Evolutionary conservation across 2,329 filamentous ascomycete genomes (phyloP).

Genomic region (Aspergillus sp.): DNA sequence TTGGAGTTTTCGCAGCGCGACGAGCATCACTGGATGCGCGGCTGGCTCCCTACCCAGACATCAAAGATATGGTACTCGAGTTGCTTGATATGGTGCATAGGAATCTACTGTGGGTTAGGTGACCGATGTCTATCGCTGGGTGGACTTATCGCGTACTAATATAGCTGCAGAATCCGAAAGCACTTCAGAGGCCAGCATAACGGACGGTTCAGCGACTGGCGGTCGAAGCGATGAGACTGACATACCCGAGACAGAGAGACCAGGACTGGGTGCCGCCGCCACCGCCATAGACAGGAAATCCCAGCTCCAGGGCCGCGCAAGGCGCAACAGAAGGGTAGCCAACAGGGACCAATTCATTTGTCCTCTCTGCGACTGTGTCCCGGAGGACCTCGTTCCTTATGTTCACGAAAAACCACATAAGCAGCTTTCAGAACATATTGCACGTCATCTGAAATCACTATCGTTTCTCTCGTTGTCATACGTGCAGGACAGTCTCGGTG

Average conservation of each 20-base stretch:
- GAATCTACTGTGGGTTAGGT: not conserved
- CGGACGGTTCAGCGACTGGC: no score
- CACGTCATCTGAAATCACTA: not conserved
- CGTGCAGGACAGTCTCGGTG: not conserved
- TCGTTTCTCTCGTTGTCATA: not conserved
- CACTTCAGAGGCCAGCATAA: no score
- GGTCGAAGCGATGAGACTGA: no score
- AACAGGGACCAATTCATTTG: not conserved
- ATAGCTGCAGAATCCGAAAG: no score
- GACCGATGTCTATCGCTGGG: not conserved
- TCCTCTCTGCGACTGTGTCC: constrained; percentile 1
- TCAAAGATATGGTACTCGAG: not conserved
- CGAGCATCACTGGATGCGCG: not conserved
- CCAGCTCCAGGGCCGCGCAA: not conserved
- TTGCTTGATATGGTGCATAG: not conserved
- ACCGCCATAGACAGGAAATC: not conserved
- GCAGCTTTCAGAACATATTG: not conserved
- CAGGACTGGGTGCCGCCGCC: no score
- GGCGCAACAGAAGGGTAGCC: not conserved
- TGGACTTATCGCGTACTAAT: no score
- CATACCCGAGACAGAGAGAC: no score
- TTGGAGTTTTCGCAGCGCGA: not conserved
- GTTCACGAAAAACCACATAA: not conserved
- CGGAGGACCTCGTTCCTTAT: not conserved
- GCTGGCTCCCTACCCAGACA: not conserved